Evolutionary conservation across 352 stramenopile genomes (phyloP).

Genomic region (Phytophthora citricola): DNA sequence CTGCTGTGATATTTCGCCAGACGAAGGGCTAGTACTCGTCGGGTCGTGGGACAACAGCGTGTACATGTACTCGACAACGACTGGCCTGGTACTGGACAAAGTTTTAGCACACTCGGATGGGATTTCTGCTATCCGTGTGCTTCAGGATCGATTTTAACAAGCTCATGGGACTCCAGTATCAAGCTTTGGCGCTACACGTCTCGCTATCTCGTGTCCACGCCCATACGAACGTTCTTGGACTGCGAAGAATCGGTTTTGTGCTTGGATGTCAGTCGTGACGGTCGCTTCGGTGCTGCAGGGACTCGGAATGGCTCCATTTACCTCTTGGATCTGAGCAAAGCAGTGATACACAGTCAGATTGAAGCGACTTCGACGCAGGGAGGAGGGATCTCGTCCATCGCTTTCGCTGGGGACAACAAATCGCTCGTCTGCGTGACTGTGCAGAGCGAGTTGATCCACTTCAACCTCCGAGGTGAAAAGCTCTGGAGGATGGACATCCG

Average conservation of each 20-base stretch:
- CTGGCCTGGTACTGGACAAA: slow-evolving; percentile 63
- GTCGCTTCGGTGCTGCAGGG: slow-evolving; percentile 53
- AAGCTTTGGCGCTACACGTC: slow-evolving; percentile 80
- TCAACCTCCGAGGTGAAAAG: slow-evolving; percentile 54
- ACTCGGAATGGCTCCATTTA: slow-evolving; percentile 67
- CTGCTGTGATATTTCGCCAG: slow-evolving; percentile 72
- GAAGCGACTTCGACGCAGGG: slow-evolving; percentile 40
- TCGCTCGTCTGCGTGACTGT: slow-evolving; percentile 76
- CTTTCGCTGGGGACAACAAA: slow-evolving; percentile 56
- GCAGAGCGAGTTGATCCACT: slow-evolving; percentile 73
- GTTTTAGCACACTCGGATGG: slow-evolving; percentile 71
- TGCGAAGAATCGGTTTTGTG: slow-evolving; percentile 74
- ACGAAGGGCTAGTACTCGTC: slow-evolving; percentile 68
- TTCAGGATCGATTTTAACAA: slow-evolving; percentile 72
- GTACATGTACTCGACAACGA: slow-evolving; percentile 76
- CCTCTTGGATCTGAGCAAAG: slow-evolving; percentile 49
- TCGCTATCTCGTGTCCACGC: slow-evolving; percentile 52
- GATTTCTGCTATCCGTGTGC: slow-evolving; percentile 71
- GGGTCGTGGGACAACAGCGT: slow-evolving; percentile 81
- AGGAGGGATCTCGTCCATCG: slow-evolving; percentile 59
- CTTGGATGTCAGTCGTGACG: slow-evolving; percentile 68
- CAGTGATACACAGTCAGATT: slow-evolving; percentile 37
- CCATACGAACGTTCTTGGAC: slow-evolving; percentile 63
- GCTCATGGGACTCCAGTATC: slow-evolving; percentile 79
- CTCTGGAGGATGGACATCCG: slow-evolving; percentile 60